Conservation (phyloP, 2,329 filamentous ascomycete species). For the Hymenoscyphus linearis region DNA sequence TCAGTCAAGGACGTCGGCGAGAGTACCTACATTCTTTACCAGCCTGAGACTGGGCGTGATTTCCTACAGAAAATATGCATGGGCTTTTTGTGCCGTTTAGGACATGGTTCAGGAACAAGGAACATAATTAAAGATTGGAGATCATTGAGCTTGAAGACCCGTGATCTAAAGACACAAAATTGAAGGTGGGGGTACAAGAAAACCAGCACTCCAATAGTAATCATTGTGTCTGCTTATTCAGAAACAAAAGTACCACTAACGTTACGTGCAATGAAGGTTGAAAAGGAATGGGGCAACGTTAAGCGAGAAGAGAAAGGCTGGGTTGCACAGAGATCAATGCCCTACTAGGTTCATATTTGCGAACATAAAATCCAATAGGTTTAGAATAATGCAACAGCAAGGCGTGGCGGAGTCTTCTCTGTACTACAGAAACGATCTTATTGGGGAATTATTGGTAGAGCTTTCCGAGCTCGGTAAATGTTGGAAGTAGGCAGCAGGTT, state of each 20-base stretch:
- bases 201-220: background rate
- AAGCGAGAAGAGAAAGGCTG: background rate
- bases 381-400: too few relatives aligned
- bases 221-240: background rate
- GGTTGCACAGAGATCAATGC: background rate
- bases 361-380: too few relatives aligned
- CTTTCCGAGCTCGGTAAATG: background rate
- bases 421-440: too few relatives aligned
- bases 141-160: background rate
- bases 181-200: background rate
- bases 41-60: background rate
- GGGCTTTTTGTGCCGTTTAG: background rate
- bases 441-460: too few relatives aligned
- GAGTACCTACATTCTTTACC: background rate
- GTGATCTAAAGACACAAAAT: too few relatives aligned
- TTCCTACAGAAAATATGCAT: background rate
- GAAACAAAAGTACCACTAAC: background rate
- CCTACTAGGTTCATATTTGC: background rate
- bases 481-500: background rate
- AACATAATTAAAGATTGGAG: background rate
- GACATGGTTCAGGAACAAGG: background rate
- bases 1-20: background rate
- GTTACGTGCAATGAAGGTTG: background rate
- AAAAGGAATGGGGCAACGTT: background rate
- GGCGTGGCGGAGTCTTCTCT: too few relatives aligned